Evolutionary conservation across 441 rosid genomes (phyloP).

Genomic region (Pelargonium fulgidum): DNA sequence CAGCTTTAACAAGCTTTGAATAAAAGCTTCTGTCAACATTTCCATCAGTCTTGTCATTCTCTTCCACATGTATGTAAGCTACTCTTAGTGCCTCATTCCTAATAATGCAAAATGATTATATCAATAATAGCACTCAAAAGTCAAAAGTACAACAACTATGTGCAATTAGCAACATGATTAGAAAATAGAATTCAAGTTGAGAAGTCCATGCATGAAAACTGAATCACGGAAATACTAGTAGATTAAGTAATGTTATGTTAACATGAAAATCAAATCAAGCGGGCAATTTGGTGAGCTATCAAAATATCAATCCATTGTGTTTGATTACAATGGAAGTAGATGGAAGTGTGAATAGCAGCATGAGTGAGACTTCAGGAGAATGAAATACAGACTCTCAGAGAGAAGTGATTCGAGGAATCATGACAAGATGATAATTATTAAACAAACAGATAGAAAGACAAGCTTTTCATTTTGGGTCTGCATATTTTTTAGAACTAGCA

Average conservation of each 20-base stretch:
- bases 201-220: conserved; percentile 1
- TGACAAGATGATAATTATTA: background rate
- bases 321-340: background rate
- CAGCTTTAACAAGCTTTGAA: conserved; percentile 99
- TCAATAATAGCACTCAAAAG: background rate
- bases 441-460: too few relatives aligned
- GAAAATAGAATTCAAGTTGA: background rate
- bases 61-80: conserved; percentile 91
- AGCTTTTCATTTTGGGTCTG: too few relatives aligned
- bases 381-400: background rate
- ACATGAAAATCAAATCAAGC: too few relatives aligned
- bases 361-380: background rate
- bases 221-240: background rate
- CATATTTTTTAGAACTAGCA: background rate
- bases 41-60: conserved; percentile 61
- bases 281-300: background rate
- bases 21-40: conserved; percentile 63
- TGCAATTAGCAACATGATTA: background rate
- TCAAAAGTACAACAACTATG: background rate
- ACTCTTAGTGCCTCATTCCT: conserved; percentile 99
- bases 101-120: conserved; percentile 21
- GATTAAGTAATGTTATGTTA: background rate
- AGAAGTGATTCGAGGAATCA: background rate
- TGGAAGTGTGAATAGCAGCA: background rate
- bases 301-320: background rate